Base-by-base conservation (phyloP, 2,329 filamentous ascomycete genomes). In the Penicillium sp. region DNA sequence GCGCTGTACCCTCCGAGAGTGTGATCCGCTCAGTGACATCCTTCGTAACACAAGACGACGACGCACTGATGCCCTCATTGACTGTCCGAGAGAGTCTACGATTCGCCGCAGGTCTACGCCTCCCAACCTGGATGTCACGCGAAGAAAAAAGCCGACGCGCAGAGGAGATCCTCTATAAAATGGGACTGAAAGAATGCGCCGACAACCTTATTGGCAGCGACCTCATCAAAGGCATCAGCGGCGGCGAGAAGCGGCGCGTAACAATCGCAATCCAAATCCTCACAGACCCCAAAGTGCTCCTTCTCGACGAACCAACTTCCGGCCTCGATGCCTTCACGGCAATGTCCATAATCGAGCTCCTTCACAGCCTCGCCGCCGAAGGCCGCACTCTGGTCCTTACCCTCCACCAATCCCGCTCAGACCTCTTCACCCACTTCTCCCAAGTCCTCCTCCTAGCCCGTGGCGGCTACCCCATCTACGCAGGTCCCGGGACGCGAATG, bases 311-410 rank as follows among this genome's bases (percentile, higher is more conserved):
- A 62, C 89, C 89, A 0, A 88, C 89, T 0, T 89, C 86, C 4
- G 89, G 89, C 0, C 74, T 92, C 0, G 89, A 92, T 66, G 88
- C 89, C 0, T 92, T 92, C 64, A 92, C 89, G 0, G 89, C 89
- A 1, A 85, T 82, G 51, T 91, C 88, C 1, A 90, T 92, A 59
- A 85, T 90, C 72, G 87, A 90, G 58, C 87, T 92, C 3, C 79
- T 92, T 1, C 81, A 83, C 24, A 85, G 85, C 2, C 77, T 92
- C 2, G 88, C 89, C 0, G 82, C 84, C 22, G 89, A 92, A 73
- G 89, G 89, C 1, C 82, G 88, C 6, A 92, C 89, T 0, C 72
- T 92, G 1, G 84, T 92, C 42, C 77, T 90, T n/a, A 91, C 88
- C 0, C 90, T 92, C 35, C 89, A 92, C 56, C 89, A 92, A 69